These are phyloP conservation scores for Globisporangium canariense DNA, from an alignment of 352 stramenopile species.

Conservation along the genomic window DNA sequence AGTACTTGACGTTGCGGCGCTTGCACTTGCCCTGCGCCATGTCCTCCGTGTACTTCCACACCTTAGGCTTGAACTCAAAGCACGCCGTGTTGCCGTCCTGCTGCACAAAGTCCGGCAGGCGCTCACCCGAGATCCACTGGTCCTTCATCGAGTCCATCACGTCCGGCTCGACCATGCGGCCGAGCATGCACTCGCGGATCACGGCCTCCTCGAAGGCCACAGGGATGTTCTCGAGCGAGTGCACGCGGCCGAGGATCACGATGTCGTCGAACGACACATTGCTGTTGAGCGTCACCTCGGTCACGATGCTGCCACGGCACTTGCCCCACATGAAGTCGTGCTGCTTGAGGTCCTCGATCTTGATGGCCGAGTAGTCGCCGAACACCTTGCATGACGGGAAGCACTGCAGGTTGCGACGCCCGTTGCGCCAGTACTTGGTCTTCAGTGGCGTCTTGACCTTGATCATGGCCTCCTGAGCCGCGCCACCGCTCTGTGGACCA, in stretches of 20 bases:
- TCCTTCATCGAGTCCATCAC: conserved; percentile 85
- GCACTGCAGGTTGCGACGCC: conserved; percentile 87
- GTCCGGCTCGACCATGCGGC: conserved; percentile 67
- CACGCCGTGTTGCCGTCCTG: conserved; percentile 66
- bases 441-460: conserved; percentile 85
- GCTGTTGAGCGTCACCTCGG: conserved; percentile 81
- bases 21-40: conserved; percentile 89
- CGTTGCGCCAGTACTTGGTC: conserved; percentile 89
- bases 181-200: conserved; percentile 81
- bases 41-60: conserved; percentile 88
- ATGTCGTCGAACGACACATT: conserved; percentile 81
- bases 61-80: conserved; percentile 88
- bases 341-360: conserved; percentile 87
- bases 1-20: conserved; percentile 86
- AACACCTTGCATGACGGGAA: conserved; percentile 89
- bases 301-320: conserved; percentile 78
- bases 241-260: conserved; percentile 71
- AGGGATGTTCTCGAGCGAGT: conserved; percentile 83
- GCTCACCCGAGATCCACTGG: conserved; percentile 82
- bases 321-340: conserved; percentile 91
- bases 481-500: conserved; percentile 16
- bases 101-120: conserved; percentile 80
- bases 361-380: conserved; percentile 87
- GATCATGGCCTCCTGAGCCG: conserved; percentile 78
- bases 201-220: conserved; percentile 84